These are phyloP conservation scores for Russula ochroleuca DNA, from an alignment of 768 basidiomycete species.

Conservation along the genomic window DNA sequence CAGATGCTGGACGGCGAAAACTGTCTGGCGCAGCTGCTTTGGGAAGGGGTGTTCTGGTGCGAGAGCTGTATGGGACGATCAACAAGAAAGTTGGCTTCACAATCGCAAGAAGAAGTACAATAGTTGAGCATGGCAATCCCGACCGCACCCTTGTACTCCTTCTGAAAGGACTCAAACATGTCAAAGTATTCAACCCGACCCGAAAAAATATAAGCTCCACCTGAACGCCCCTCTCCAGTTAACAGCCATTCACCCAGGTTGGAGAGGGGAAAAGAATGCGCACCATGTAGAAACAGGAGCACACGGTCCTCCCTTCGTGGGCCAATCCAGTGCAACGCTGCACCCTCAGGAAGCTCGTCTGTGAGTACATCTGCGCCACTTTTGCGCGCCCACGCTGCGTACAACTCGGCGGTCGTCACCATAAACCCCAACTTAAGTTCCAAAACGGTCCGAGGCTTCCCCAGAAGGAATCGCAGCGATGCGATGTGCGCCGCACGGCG, in stretches of 20 bases:
- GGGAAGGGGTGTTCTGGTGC: background rate
- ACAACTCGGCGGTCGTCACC: background rate
- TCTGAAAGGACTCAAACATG: constrained; percentile 6
- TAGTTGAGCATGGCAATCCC: constrained; percentile 14
- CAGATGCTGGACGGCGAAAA: constrained; percentile 22
- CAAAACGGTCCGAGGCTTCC: background rate
- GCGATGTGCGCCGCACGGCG: background rate
- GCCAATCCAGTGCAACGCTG: constrained; percentile 16
- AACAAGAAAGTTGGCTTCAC: background rate
- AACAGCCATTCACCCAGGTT: background rate
- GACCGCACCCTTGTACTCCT: constrained; percentile 4
- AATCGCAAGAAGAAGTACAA: background rate
- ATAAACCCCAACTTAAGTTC: background rate
- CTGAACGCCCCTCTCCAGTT: background rate
- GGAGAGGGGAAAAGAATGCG: background rate
- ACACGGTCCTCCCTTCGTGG: constrained; percentile 7
- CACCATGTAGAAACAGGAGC: constrained; percentile 16
- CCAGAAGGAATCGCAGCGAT: background rate
- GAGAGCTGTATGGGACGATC: background rate
- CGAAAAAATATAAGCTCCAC: constrained; percentile 8
- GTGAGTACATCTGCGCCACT: background rate
- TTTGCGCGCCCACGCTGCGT: background rate
- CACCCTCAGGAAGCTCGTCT: constrained; percentile 8
- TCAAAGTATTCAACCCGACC: background rate
- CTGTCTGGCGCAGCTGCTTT: constrained; percentile 14